Evolutionary conservation across 1,139 yeast genomes (phyloP), one percentile per base, ranked within the genome.

Genomic region (Geotrichum histeridarum): DNA sequence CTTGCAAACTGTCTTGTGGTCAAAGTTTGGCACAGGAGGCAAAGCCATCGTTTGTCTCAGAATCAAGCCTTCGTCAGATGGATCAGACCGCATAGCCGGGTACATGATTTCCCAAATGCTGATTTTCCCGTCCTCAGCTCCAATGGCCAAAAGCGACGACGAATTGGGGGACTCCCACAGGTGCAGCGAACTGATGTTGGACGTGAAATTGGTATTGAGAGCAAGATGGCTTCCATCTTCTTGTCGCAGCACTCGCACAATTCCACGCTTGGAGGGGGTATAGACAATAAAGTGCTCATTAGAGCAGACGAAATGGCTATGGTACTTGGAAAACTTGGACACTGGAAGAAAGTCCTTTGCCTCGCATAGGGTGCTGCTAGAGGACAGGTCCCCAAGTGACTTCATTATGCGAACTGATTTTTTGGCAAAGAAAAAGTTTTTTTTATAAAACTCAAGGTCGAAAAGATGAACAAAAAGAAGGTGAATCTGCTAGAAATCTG

Each of bases 231-330:
- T 49, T 2, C 66, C 67, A 47, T 63, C 62, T 27, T 62, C 61
- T 53, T 66, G 69, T 32, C 60, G 54, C 38, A 66, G 62, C 17
- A 64, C 64, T 33, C 69, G 58, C 9, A 66, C 53, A 18, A 60
- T 45, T 15, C 68, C 63, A 8, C 55, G 57, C 48, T 64, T 64
- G 14, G 67, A 59, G 3, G 69, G 60, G 3, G 69, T 60, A 51
- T 65, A 66, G 41, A 67, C 67, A 50, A 70, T 68, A 51, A 67
- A 67, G 36, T 62, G 60, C 30, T 61, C 64, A 49, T 63, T 67
- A 37, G 67, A 68, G 32, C 63, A 66, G 8, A 70, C 64, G 45
- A 64, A 50, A 27, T 64, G 63, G 33, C 61, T 57, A 54, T 65
- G 61, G 54, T 53, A 54, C 45, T 56, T 56, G 42, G 60, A 57